A percentile compares a stretch with the other conserved stretches of the same genome.
Evolutionary conservation across 352 stramenopile genomes (phyloP).

Genomic region (Elongisporangium undulatum): DNA sequence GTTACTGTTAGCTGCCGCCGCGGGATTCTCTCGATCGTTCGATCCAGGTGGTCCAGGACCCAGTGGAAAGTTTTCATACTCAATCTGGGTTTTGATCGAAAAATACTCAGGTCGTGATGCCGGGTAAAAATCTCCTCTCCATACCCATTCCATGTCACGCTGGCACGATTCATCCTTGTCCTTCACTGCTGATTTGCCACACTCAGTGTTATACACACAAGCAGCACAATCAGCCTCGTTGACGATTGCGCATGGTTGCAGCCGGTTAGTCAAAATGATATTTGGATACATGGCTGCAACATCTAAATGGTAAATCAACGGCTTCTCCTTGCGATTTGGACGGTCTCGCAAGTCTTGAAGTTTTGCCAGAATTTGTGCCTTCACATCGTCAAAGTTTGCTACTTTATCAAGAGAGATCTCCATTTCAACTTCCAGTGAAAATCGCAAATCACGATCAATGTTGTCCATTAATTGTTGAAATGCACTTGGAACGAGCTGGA

Average conservation of each 20-base stretch:
- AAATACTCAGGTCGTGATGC: constrained; percentile 94
- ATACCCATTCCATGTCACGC: constrained; percentile 98
- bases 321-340: constrained; percentile 88
- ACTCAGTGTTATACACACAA: constrained; percentile 92
- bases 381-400: constrained; percentile 85
- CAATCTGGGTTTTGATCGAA: constrained; percentile 94
- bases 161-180: constrained; percentile 92
- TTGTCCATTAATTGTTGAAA: constrained; percentile 96
- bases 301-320: constrained; percentile 99
- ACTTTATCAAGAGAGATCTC: constrained; percentile 88
- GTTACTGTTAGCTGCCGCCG: constrained; percentile 4
- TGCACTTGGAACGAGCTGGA: constrained; percentile 92
- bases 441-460: constrained; percentile 96
- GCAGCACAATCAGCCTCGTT: constrained; percentile 94
- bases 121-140: constrained; percentile 96
- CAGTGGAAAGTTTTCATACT: constrained; percentile 83
- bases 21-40: constrained; percentile 6
- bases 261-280: constrained; percentile 99
- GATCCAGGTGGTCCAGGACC: constrained; percentile 4
- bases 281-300: constrained; percentile 99
- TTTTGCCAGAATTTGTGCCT: constrained; percentile 89
- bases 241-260: constrained; percentile 97
- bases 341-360: constrained; percentile 93
- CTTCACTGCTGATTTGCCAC: constrained; percentile 55
- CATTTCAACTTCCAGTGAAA: constrained; percentile 94